Base-by-base conservation (phyloP, 164 flowering plant genomes). In the Chimonanthus salicifolius region DNA sequence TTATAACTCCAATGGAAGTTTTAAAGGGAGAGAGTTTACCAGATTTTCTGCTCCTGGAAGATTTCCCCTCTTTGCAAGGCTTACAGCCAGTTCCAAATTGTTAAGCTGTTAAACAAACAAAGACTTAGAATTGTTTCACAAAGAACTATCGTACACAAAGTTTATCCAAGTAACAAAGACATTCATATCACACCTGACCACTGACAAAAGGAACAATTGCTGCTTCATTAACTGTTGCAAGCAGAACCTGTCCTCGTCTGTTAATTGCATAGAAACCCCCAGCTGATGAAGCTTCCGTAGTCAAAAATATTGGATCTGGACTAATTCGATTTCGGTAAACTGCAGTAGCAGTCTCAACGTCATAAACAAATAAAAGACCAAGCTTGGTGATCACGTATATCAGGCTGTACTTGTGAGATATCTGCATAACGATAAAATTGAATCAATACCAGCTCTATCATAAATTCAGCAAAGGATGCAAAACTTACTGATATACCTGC, bases 221-320 rank as follows among this genome's bases (percentile, higher is more conserved):
- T 71, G 73, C 73, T 47, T 71, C 73, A 60, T 71, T 58, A 10
- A 71, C 73, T 68, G 92, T 94, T 20, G 97, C 97, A 80, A 94
- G 87, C 73, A 94, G 79, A 49, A 94, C 98, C 78, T 94, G 98
- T 9, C 98, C 97, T 70, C 97, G 84, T 80, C 98, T 89, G 74
- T 94, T 94, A 62, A 92, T 80, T 71, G 99, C 96, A 86, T 94
- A 94, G 80, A 94, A 94, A 13, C 99, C 99, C 49, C 99, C 99
- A 33, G 80, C 82, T 13, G 97, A 85, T 70, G 97, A 82, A 77
- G 99, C 99, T 82, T 94, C 98, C 21, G 97, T 45, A 0, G 99
- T 92, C 84, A 94, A 82, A 82, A 94, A 94, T 51, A 94, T 94
- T 16, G 99, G 99, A 82, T 94, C 99, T 74, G 99, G 98, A 81